Base-by-base conservation (phyloP, 805 yeast species). In the Starmerella apicola region DNA sequence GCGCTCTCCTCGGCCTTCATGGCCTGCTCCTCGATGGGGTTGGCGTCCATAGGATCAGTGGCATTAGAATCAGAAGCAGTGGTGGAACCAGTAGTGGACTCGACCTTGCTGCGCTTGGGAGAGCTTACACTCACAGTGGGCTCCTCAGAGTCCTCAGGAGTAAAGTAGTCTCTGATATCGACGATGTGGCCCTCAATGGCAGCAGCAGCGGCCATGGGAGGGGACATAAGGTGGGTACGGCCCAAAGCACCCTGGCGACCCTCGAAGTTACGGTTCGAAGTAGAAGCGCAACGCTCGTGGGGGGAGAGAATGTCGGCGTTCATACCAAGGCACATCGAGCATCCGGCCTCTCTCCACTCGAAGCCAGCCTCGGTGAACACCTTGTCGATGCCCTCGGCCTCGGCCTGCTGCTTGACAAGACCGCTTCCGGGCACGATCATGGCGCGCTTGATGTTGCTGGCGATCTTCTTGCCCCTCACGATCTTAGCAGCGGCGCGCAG, bases 151-250 rank as follows among this genome's bases (percentile, higher is more conserved):
- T 19, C 33, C 36, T 38, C 25, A 7, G 42, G 43, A n/a, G n/a
- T n/a, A 44, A 74, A 66, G 61, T 72, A 82, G 41, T 82, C 79
- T 65, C 98, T 78, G 53, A 86, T 86, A 59, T 91, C 98, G 34
- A 81, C 72, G 55, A 91, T 78, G 56, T 78, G 84, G 51, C 98
- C 98, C 41, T 71, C 72, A 51, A 91, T 78, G 54, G 86, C 95
- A 16, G 98, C 97, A 17, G 97, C 96, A 24, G 98, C 98, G 35
- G 98, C 98, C 98, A 91, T 91, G 18, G 95, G 95, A 29, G 98
- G 98, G 12, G 95, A 83, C 94, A 88, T 84, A 59, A 91, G 72
- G 61, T 91, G 98, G 16, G 98, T 91, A 67, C 98, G 76, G 15
- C 95, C 84, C 45, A 66, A 67, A 38, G 95, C 94, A 66, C 98